These are phyloP conservation scores for Diplogelasinospora grovesii DNA, from an alignment of 495 filamentous ascomycete species.

Conservation along the genomic window DNA sequence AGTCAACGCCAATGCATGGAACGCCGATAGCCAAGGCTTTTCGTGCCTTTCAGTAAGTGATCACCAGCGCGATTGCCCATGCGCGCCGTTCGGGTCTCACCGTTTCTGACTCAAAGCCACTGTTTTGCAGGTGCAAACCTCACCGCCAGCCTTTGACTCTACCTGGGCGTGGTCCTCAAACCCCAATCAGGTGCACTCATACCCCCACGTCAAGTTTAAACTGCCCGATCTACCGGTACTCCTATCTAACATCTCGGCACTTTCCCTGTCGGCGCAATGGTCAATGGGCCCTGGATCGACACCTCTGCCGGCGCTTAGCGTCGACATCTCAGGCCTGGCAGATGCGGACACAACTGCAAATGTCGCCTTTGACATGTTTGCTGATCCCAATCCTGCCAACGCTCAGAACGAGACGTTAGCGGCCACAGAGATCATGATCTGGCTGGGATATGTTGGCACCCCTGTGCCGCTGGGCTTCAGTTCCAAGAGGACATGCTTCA, in stretches of 20 bases:
- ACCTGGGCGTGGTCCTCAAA: constrained; percentile 22
- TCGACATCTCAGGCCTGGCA: constrained; percentile 15
- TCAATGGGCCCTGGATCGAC: constrained; percentile 25
- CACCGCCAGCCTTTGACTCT: constrained; percentile 23
- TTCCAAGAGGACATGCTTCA: constrained; percentile 3
- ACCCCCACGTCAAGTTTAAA: constrained; percentile 28
- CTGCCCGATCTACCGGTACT: constrained; percentile 13
- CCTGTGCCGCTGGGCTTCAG: constrained; percentile 20
- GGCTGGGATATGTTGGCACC: constrained; percentile 19
- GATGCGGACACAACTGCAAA: constrained; percentile 16
- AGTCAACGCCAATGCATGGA: constrained; percentile 27
- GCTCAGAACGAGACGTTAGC: constrained; percentile 16
- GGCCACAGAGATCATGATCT: constrained; percentile 28
- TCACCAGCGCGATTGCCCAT: constrained; percentile 1
- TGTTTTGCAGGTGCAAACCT: constrained; percentile 19
- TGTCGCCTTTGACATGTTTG: constrained; percentile 27
- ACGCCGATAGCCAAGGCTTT: constrained; percentile 20
- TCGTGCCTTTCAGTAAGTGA: constrained; percentile 22
- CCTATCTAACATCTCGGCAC: constrained; percentile 25
- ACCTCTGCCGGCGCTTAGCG: constrained; percentile 8
- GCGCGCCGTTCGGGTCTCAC: constrained; percentile 1
- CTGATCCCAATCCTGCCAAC: constrained; percentile 15
- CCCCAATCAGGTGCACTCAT: constrained; percentile 21
- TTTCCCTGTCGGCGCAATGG: constrained; percentile 20
- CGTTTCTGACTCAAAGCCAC: constrained; percentile 6